Percentiles rank a stretch among this genome's conserved stretches.
These are phyloP conservation scores for Adansonia madagascariensis DNA, from an alignment of 441 rosid genomes.

Conservation along the genomic window DNA sequence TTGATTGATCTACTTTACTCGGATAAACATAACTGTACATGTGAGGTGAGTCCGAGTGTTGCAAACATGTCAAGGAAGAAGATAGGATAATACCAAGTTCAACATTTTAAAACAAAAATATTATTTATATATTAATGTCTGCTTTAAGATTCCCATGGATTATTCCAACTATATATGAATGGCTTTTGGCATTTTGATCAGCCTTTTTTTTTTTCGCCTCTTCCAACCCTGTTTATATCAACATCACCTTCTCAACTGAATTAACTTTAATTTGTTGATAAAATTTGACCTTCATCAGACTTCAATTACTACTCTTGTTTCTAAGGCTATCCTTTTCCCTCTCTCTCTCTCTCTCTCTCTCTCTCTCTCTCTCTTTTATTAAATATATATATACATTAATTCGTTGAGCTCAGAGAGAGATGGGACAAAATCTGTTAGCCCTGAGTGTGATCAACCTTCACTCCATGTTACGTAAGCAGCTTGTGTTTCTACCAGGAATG, in stretches of 20 bases:
- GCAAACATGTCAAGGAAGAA: slow-evolving; percentile 8
- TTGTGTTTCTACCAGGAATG: no score
- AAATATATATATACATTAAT: neutral
- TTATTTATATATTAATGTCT: neutral
- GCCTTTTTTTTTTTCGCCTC: no score
- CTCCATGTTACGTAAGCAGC: neutral
- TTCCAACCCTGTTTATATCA: no score
- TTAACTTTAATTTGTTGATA: no score
- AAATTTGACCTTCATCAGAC: neutral
- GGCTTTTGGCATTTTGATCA: no score
- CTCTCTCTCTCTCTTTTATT: no score
- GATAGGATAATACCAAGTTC: neutral
- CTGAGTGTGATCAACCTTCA: neutral
- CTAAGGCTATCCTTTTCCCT: no score
- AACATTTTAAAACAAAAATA: neutral
- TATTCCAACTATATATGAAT: no score
- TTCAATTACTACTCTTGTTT: no score
- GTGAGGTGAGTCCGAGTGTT: neutral
- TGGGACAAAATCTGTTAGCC: neutral
- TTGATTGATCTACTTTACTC: neutral
- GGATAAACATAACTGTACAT: neutral
- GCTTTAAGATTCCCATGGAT: neutral
- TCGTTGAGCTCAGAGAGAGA: neutral
- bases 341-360: no score
- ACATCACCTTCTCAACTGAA: no score